Evolutionary conservation across 2,329 filamentous ascomycete genomes (phyloP), one percentile per base, ranked within the genome.

Genomic region (Alternaria viburni): DNA sequence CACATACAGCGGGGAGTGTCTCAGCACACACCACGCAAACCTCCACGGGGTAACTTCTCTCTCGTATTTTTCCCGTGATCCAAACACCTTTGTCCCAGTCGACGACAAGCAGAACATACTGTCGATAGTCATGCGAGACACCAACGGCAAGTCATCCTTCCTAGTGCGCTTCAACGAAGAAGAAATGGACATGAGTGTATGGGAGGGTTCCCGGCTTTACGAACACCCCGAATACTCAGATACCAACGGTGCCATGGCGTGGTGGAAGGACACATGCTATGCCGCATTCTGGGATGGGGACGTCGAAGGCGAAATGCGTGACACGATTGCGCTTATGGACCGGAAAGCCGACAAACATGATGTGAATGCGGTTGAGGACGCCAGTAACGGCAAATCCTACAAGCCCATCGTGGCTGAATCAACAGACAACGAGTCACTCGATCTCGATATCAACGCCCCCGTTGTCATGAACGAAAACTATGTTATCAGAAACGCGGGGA

Each of bases 191-290:
- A 63, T 73, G 41, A 69, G 55, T 10, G 43, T 30, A 32, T 54
- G 44, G 25, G 32, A 49, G 12, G 41, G 17, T 12, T 28, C 44
- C 13, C 6, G 15, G 28, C 19, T 25, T 2, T 30, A 21, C 9
- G 28, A 19, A 13, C 30, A 25, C 4, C n/a, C 46, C 15, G 32
- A 15, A 44, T n/a, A n/a, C n/a, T n/a, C n/a, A n/a, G n/a, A 25
- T 41, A n/a, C 13, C 17, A 28, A 19, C 4, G 9, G 26, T n/a
- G 44, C 44, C 12, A 26, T 56, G 13, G 54, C 44, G 8, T 72
- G 66, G 62, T 74, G 69, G 70, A 66, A 69, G n/a, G 65, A 70
- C 15, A 64, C 56, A 1, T 69, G 63, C 28, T 67, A 67, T 23
- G 49, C 46, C 13, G 21, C 19, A 7, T 2, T 3, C 11, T 13